These are phyloP conservation scores for Pseudocercospora vitis DNA, from an alignment of 2,329 filamentous ascomycete species.

Conservation along the genomic window DNA sequence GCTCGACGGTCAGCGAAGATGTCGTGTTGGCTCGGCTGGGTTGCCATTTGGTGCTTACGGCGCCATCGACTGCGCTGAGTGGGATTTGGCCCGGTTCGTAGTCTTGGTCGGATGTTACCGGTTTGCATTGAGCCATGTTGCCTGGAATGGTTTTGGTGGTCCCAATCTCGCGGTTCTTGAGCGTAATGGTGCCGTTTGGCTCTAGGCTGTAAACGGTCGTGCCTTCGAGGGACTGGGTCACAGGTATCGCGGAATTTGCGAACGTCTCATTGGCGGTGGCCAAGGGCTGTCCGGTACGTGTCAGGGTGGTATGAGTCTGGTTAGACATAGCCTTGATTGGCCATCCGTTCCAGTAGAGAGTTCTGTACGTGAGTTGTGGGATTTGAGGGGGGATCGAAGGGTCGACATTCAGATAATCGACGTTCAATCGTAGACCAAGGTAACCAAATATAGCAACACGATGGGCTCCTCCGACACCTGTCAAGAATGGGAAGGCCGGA, in stretches of 20 bases:
- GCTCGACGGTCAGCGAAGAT: constrained; percentile 58
- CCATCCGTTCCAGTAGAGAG: constrained; percentile 66
- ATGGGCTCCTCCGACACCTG: constrained; percentile 67
- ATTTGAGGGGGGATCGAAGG: constrained; percentile 67
- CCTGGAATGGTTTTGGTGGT: constrained; percentile 54
- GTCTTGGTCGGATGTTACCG: constrained; percentile 45
- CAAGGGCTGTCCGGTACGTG: constrained; percentile 52
- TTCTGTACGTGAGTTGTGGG: constrained; percentile 59
- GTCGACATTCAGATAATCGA: constrained; percentile 62
- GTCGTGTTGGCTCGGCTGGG: constrained; percentile 53
- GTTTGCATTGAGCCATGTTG: constrained; percentile 66
- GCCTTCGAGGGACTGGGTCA: constrained; percentile 49
- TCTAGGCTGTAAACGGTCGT: constrained; percentile 42
- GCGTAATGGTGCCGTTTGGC: constrained; percentile 50
- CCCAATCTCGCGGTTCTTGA: constrained; percentile 61
- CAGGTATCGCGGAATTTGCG: constrained; percentile 55
- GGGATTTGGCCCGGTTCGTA: constrained; percentile 68
- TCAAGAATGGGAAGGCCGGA: constrained; percentile 70
- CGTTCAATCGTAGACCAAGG: constrained; percentile 61
- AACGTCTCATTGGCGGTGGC: constrained; percentile 57
- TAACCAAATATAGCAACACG: constrained; percentile 68
- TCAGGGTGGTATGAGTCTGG: constrained; percentile 63
- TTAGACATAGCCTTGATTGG: constrained; percentile 63
- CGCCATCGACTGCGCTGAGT: constrained; percentile 65
- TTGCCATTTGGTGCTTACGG: constrained; percentile 67